Conservation (phyloP, 768 basidiomycete genomes). For the Boletus vinaceobasis region DNA sequence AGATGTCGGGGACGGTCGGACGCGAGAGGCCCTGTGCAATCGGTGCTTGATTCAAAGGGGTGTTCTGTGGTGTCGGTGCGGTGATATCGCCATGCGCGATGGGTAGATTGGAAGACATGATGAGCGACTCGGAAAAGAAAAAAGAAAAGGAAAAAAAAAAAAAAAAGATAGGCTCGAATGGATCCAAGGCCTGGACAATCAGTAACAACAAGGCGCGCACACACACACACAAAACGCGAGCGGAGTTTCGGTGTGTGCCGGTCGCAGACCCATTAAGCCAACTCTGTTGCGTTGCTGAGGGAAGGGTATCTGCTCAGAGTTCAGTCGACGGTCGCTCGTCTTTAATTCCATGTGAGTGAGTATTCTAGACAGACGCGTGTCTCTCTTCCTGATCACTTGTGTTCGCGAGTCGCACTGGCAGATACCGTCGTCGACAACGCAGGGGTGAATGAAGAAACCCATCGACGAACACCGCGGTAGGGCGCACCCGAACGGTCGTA, state of each 20-base stretch:
- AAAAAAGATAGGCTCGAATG: slow-evolving; percentile 18
- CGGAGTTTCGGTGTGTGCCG: slow-evolving; percentile 38
- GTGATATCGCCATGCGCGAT: slow-evolving; percentile 60
- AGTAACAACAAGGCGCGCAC: slow-evolving; percentile 15
- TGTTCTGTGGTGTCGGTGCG: slow-evolving; percentile 95
- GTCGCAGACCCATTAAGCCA: no score
- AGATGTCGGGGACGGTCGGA: slow-evolving; percentile 85
- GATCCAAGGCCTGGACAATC: slow-evolving; percentile 21
- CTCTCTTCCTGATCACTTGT: no score
- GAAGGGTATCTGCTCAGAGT: no score
- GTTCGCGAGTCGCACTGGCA: no score
- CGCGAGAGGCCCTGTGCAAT: slow-evolving; percentile 77
- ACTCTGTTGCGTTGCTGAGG: no score
- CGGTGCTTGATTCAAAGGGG: slow-evolving; percentile 79
- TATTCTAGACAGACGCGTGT: no score
- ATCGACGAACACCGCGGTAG: no score
- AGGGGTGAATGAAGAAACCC: no score
- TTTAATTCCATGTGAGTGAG: no score
- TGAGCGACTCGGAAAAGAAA: slow-evolving; percentile 23
- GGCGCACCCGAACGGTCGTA: no score
- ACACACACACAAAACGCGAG: slow-evolving; percentile 23
- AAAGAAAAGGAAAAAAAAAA: slow-evolving; percentile 8
- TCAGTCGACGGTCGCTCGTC: no score
- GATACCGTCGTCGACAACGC: no score
- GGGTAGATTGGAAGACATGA: slow-evolving; percentile 69